Evolutionary conservation across 257 asterid species (phyloP), one percentile per base, ranked within the genome.

Genomic region (Solanum acaule): DNA sequence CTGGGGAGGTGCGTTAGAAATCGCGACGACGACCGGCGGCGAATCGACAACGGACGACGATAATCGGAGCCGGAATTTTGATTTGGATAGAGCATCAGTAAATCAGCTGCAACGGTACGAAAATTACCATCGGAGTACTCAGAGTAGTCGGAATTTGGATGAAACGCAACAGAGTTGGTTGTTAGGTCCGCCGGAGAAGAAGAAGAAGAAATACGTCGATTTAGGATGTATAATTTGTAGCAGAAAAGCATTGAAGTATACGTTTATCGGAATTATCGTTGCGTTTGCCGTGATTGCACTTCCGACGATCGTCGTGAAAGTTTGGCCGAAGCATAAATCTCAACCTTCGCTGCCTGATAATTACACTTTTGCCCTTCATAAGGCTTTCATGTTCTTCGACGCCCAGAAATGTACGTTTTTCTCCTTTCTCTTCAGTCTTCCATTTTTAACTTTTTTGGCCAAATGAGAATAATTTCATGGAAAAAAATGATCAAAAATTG

Each of bases 91-190:
- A 87, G 96, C 98, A 3, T 94, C 98, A 23, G 5, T 90, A 4
- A 87, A 93, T 4, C 90, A 93, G 16, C 96, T 83, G 18, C 90
- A 72, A 29, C 67, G 88, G 11, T 20, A 23, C 5, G 22, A 77
- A 10, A 15, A 25, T 61, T 88, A 89, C 13, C 44, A 91, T 6
- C 87, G 78, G 78, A 71, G 27, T 31, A 70, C 56, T 31, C 88
- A 87, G 14, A 82, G 15, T 31, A 70, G 67, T 31, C 88, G 88
- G 18, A 84, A 92, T 78, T 88, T 96, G 1, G 97, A 95, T 40
- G 96, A 95, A 91, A 96, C 99, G 18, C 99, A 95, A 22, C 98
- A 95, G 79, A 92, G 99, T 23, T 96, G 98, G 98, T 92, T 96
- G 8, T 75, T 95, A 71, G 98, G 95, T 8, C 98, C 98, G 52